Base-by-base conservation (phyloP, 371 early-diverging fungal genomes). In the Conidiobolus incongruus region DNA sequence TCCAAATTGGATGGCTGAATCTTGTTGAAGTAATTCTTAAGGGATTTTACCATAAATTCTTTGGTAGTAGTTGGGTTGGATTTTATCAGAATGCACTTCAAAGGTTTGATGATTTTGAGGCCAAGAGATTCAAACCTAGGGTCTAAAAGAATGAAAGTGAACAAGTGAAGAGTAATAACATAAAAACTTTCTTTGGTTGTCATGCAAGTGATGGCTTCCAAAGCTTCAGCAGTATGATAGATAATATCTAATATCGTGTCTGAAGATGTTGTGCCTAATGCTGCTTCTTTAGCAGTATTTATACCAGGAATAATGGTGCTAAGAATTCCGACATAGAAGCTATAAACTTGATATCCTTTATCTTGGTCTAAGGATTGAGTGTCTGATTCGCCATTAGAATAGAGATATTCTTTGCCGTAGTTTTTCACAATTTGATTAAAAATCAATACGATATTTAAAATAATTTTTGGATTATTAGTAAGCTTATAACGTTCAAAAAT, bases 401-500 rank as follows among this genome's bases (percentile, higher is more conserved):
- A 42, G 2, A 42, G 24, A 22, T 42, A 42, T 10, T 42, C 19
- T 16, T 15, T 19, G 2, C 34, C 34, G 32, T 33, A 42, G 21
- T 15, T 42, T 10, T 19, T 20, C 10, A 42, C 43, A 11, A 42
- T 17, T 10, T 15, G 17, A 11, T 33, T 34, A 13, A 42, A 17
- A 22, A 28, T 32, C 10, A 13, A 7, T 10, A 42, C 30, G 5
- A 42, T 13, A 12, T 42, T 33, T 12, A 22, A 20, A 11, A 42
- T 33, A 19, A 42, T 33, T 7, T 42, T 22, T 6, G 28, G n/a
- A 33, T 42, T 31, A 22, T 42, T n/a, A 20, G 43, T 42, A 8
- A 28, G 28, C 16, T 42, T 42, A 33, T 64, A 50, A 1, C 75
- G 58, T 45, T 76, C 75, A 52, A 77, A 67, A 1, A 76, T 66